These are phyloP conservation scores for Spinellus fusiger DNA, from an alignment of 192 early-diverging fungal species.

Conservation along the genomic window DNA sequence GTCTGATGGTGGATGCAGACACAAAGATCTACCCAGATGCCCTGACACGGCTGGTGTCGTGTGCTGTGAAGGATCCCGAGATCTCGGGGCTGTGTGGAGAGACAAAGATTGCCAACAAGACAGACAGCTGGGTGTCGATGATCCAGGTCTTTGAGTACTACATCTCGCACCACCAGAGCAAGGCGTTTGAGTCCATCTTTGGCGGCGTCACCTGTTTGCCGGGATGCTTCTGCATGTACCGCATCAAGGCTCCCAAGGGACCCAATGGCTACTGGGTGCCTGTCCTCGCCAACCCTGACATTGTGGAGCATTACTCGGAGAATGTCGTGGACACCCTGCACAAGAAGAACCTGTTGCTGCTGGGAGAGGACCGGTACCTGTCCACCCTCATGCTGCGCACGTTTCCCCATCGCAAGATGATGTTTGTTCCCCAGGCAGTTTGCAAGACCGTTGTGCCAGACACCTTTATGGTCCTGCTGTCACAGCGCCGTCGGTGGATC, in stretches of 20 bases:
- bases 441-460: conserved; percentile 91
- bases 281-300: conserved; percentile 72
- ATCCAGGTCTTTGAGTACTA: conserved; percentile 94
- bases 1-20: conserved; percentile 77
- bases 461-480: conserved; percentile 75
- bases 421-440: conserved; percentile 89
- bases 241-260: conserved; percentile 75
- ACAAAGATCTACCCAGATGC: conserved; percentile 78
- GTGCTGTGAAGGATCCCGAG: conserved; percentile 75
- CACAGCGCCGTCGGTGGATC: conserved; percentile 91
- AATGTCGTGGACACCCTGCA: conserved; percentile 80
- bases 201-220: conserved; percentile 76
- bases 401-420: conserved; percentile 92
- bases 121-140: conserved; percentile 76
- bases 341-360: conserved; percentile 87
- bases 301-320: conserved; percentile 79
- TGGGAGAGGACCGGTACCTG: conserved; percentile 96
- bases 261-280: conserved; percentile 72
- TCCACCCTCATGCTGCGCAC: conserved; percentile 90
- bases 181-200: conserved; percentile 79
- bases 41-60: conserved; percentile 66
- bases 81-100: conserved; percentile 97
- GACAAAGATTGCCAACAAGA: conserved; percentile 92
- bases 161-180: conserved; percentile 73
- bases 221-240: conserved; percentile 79